Percentiles rank a stretch among this genome's conserved stretches.
These are phyloP conservation scores for Fusarium foetens DNA, from an alignment of 2,329 filamentous ascomycete species.

Conservation along the genomic window DNA sequence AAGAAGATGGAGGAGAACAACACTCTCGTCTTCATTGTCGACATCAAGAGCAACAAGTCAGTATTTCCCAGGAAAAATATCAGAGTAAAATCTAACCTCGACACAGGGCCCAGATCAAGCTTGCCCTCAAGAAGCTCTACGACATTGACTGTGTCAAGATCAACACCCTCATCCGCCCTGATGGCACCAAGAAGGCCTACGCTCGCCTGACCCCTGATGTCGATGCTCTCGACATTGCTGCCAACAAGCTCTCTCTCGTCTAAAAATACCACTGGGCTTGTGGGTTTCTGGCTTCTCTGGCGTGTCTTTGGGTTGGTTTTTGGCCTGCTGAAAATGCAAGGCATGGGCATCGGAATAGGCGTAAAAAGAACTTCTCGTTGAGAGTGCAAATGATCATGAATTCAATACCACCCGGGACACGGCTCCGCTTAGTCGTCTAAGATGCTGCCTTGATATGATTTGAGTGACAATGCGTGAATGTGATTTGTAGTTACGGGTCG, in stretches of 20 bases:
- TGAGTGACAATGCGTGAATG: not conserved
- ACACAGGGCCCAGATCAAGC: constrained; percentile 92
- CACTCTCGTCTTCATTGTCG: constrained; percentile 97
- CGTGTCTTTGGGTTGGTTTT: constrained; percentile 47
- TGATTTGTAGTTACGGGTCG: not conserved
- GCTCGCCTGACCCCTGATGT: constrained; percentile 95
- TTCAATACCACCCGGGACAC: constrained; percentile 46
- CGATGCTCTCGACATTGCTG: constrained; percentile 98
- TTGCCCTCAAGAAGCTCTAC: constrained; percentile 98
- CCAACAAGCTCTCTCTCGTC: constrained; percentile 95
- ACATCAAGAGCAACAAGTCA: constrained; percentile 89
- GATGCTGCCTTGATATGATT: not conserved
- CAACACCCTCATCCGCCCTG: constrained; percentile 98
- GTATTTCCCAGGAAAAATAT: not conserved
- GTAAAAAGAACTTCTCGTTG: constrained; percentile 51
- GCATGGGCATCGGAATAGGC: constrained; percentile 53
- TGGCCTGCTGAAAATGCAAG: constrained; percentile 53
- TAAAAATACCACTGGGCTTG: constrained; percentile 40
- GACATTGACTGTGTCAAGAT: constrained; percentile 98
- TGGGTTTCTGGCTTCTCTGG: constrained; percentile 49
- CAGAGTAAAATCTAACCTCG: not conserved
- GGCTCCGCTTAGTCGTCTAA: constrained; percentile 20
- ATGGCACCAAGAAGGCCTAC: constrained; percentile 99
- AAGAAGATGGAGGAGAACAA: constrained; percentile 99
- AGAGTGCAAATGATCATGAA: constrained; percentile 50